Conservation (phyloP, 495 filamentous ascomycete species). For the Neurospora sp. region DNA sequence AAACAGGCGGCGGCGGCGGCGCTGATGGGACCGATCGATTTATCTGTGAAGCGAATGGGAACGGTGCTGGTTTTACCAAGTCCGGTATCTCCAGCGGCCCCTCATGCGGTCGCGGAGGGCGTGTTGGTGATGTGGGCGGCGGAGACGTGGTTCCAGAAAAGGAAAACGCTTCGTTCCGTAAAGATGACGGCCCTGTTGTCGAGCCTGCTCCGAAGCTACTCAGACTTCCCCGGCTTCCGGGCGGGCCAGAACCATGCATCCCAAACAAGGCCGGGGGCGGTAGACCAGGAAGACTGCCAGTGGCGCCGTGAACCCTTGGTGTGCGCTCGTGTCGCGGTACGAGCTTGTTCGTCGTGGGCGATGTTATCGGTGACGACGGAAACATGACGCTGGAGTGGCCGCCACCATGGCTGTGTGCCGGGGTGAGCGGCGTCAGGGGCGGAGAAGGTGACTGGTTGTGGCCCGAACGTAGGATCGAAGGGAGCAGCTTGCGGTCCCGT, state of each 20-base stretch:
- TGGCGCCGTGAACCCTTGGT: constrained; percentile 4
- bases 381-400: constrained; percentile 7
- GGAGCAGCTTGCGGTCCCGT: constrained; percentile 31
- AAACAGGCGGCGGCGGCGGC: background rate
- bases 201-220: constrained; percentile 1
- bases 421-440: constrained; percentile 18
- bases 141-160: background rate
- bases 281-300: background rate
- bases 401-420: constrained; percentile 14
- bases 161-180: constrained; percentile 9
- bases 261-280: constrained; percentile 7
- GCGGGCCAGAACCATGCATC: background rate
- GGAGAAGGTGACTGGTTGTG: constrained; percentile 19
- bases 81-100: constrained; percentile 22
- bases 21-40: constrained; percentile 12
- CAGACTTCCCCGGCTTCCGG: constrained; percentile 1
- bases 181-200: constrained; percentile 7
- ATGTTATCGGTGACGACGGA: constrained; percentile 17
- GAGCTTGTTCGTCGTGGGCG: constrained; percentile 23
- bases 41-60: constrained; percentile 7
- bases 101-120: constrained; percentile 23
- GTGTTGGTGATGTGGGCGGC: constrained; percentile 13
- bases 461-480: constrained; percentile 22
- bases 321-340: constrained; percentile 19
- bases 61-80: constrained; percentile 14